A percentile compares a stretch with the other conserved stretches of the same genome.
phyloP scores from a whole-genome alignment of 805 yeast genomes.

The Millerozyma acaciae region DNA sequence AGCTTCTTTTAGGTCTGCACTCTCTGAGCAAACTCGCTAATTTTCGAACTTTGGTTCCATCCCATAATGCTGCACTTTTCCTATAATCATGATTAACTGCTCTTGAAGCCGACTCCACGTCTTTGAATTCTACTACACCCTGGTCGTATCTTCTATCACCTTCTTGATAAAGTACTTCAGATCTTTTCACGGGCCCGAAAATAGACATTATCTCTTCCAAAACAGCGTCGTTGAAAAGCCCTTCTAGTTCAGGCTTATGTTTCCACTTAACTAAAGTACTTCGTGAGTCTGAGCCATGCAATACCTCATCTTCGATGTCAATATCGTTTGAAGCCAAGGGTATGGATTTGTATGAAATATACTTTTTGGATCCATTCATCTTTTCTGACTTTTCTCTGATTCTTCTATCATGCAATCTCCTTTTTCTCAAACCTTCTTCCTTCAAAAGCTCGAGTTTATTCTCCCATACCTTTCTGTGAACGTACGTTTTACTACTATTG shows the following conservation, averaged over 20 bases:
- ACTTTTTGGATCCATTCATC: conserved; percentile 2
- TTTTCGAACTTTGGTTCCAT: conserved; percentile 39
- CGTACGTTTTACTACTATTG: conserved; percentile 1
- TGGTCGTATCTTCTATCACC: conserved; percentile 27
- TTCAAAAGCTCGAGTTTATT: conserved; percentile 14
- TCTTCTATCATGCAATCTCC: conserved; percentile 21
- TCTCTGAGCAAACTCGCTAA: conserved; percentile 45
- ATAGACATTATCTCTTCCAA: conserved; percentile 39
- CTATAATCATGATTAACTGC: conserved; percentile 43
- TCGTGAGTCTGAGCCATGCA: conserved; percentile 2
- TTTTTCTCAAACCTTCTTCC: conserved; percentile 25
- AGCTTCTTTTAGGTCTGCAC: conserved; percentile 21
- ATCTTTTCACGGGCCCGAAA: conserved; percentile 37
- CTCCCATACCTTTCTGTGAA: conserved; percentile 4
- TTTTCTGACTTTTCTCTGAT: conserved; percentile 9
- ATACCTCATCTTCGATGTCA: conserved; percentile 3
- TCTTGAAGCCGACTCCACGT: conserved; percentile 20
- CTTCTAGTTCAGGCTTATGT: conserved; percentile 31
- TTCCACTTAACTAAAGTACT: conserved; percentile 44
- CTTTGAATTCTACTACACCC: conserved; percentile 33
- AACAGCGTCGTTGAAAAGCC: conserved; percentile 26
- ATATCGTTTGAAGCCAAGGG: neutral
- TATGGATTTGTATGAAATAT: conserved; percentile 15
- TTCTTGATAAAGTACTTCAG: conserved; percentile 6
- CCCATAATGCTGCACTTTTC: conserved; percentile 43